Base-by-base conservation (phyloP, 108 stramenopile genomes). In the Heterococcus sp. region DNA sequence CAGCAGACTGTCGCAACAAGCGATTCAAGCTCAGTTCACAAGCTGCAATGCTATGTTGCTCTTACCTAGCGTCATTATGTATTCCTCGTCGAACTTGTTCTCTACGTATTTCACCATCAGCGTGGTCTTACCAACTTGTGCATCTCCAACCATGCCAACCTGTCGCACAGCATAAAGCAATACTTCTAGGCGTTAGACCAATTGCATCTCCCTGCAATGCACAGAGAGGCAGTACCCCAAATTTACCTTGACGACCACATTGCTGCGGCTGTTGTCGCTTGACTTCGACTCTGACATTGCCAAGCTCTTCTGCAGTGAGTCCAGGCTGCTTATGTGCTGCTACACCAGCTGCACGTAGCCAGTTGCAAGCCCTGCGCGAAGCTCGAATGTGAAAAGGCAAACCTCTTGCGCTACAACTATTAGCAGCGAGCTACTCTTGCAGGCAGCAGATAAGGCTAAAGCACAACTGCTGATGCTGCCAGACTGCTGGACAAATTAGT, bases 41-140 rank as follows among this genome's bases (percentile, higher is more conserved):
- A 73, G 8, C 21, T 46, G 11, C 38, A 58, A 30, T n/a, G 69
- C 28, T 64, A 29, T 26, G 14, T 3, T 28, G 26, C 3, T 71
- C 76, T 46, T 76, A 84, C 86, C 90, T 29, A 90, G 40, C 1
- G 90, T 90, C 85, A 89, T 87, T 66, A 89, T 89, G 83, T 90
- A 90, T 14, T 89, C 88, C 65, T 88, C 87, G 36, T 90, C 90
- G 68, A 90, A 90, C 83, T 83, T 82, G 64, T 87, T 84, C 58
- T 90, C 88, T 3, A 90, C 89, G 66, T 90, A 90, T 33, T 86
- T 83, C 34, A 90, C 89, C 90, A 90, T 90, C 5, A 90, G 84
- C 35, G 90, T 89, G 3, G 90, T 90, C 66, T 90, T 90, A 2
- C 90, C 90, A 39, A 90, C 88, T 34, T 87, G 87, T 2, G 87